phyloP scores from a whole-genome alignment of 495 filamentous ascomycete species.

The Hypoxylon perforatum region DNA sequence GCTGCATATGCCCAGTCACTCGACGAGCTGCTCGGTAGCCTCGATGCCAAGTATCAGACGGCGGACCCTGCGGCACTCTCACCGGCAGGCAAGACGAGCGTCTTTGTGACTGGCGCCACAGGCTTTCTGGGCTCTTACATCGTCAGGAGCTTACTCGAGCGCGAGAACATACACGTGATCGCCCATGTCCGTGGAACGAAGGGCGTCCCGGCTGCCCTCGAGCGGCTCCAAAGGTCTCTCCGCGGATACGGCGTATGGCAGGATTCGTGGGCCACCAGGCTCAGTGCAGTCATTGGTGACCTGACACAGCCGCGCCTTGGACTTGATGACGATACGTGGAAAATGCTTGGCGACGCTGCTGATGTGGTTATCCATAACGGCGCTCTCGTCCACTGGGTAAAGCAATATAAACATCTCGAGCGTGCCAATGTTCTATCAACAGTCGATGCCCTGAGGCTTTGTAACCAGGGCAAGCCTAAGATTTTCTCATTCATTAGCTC shows the following conservation, averaged over 20 bases:
- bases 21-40: conserved; percentile 50
- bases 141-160: conserved; percentile 75
- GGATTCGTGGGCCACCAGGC: conserved; percentile 69
- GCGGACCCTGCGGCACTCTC: conserved; percentile 45
- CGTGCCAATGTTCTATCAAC: conserved; percentile 92
- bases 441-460: conserved; percentile 79
- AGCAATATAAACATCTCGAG: conserved; percentile 80
- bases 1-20: conserved; percentile 73
- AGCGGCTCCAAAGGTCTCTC: conserved; percentile 64
- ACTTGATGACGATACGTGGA: too few relatives aligned
- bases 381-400: conserved; percentile 88
- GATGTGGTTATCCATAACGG: conserved; percentile 93
- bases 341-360: too few relatives aligned
- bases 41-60: conserved; percentile 52
- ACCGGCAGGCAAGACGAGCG: conserved; percentile 58
- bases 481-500: conserved; percentile 85
- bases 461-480: conserved; percentile 81
- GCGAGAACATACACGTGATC: conserved; percentile 72
- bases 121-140: conserved; percentile 91
- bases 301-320: conserved; percentile 79
- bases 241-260: conserved; percentile 85
- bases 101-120: conserved; percentile 91
- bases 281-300: conserved; percentile 77
- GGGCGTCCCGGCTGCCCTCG: conserved; percentile 60
- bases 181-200: conserved; percentile 76